A percentile compares a stretch with the other conserved stretches of the same genome.
Conservation (phyloP, 257 asterid species). For the Petunia secreta region DNA sequence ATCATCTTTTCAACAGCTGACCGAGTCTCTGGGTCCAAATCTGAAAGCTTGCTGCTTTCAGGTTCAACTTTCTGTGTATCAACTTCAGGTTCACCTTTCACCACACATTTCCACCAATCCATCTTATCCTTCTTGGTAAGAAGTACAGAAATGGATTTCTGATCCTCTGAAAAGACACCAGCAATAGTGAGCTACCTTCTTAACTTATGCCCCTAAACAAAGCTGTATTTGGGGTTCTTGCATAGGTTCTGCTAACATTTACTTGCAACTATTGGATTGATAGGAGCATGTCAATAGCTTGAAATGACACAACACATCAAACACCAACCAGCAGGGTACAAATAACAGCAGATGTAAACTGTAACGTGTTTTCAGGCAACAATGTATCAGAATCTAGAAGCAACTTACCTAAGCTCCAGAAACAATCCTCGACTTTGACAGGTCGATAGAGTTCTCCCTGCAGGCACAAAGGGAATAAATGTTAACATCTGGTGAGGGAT, state of each 20-base stretch:
- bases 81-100: conserved; percentile 81
- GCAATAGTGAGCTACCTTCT: background rate
- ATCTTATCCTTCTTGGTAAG: conserved; percentile 74
- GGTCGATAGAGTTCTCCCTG: conserved; percentile 72
- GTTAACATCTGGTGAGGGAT: background rate
- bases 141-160: conserved; percentile 66
- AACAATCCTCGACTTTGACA: conserved; percentile 74
- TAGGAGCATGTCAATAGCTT: background rate
- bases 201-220: background rate
- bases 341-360: background rate
- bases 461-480: conserved; percentile 14
- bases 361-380: background rate
- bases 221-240: background rate
- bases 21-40: conserved; percentile 76
- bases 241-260: background rate
- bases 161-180: conserved; percentile 61
- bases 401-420: conserved; percentile 77
- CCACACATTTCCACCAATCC: conserved; percentile 88
- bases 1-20: conserved; percentile 80
- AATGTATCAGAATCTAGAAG: background rate
- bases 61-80: conserved; percentile 82
- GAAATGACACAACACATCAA: background rate
- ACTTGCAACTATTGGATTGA: background rate
- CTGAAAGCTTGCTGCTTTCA: conserved; percentile 65
- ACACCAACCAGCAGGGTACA: background rate